phyloP scores from a whole-genome alignment of 1,139 yeast genomes.

The Zygosaccharomyces pseudobailii region DNA sequence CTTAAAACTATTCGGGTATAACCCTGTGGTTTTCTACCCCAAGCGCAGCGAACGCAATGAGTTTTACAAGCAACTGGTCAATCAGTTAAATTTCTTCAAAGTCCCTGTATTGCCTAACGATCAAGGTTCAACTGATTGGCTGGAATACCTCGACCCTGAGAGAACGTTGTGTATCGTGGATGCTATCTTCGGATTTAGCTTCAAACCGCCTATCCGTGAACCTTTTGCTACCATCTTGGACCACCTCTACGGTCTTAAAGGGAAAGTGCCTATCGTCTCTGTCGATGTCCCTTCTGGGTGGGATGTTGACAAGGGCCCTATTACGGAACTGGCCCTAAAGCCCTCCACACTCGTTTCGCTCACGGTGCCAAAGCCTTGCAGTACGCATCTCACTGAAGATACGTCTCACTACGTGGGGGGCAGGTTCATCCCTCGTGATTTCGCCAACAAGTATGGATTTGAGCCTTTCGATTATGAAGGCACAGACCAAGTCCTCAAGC shows the following conservation, averaged over 20 bases:
- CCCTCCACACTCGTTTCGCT: constrained; percentile 74
- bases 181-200: constrained; percentile 89
- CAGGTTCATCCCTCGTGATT: constrained; percentile 59
- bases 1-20: constrained; percentile 70
- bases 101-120: constrained; percentile 24
- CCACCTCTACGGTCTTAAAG: constrained; percentile 39
- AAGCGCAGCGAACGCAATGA: constrained; percentile 44
- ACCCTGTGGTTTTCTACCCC: constrained; percentile 68
- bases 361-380: constrained; percentile 93
- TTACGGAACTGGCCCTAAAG: constrained; percentile 39
- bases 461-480: constrained; percentile 53
- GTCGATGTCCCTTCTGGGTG: constrained; percentile 95
- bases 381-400: constrained; percentile 41
- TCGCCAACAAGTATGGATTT: constrained; percentile 72
- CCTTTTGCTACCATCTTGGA: constrained; percentile 65
- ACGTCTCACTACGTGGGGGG: constrained; percentile 81
- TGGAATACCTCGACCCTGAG: constrained; percentile 22
- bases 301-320: constrained; percentile 90
- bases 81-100: constrained; percentile 34
- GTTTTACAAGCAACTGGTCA: constrained; percentile 38
- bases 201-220: constrained; percentile 78
- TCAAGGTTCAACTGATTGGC: constrained; percentile 22
- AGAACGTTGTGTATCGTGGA: constrained; percentile 51
- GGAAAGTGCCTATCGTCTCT: constrained; percentile 58
- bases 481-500: constrained; percentile 44